Conservation (phyloP, 2,329 filamentous ascomycete species). For the Diaporthe eres region DNA sequence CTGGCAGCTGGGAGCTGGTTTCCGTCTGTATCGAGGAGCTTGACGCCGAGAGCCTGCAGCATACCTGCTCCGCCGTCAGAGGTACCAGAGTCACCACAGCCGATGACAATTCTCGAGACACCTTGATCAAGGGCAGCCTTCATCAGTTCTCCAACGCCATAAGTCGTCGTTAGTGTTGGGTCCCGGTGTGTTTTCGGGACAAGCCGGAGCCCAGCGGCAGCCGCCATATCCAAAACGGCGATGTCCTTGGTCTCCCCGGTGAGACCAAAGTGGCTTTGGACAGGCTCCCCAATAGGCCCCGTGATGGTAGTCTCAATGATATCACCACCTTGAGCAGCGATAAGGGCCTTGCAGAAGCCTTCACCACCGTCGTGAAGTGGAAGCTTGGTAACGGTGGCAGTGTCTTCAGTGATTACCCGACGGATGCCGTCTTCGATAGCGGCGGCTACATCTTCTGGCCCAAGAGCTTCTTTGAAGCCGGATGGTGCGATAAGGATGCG, state of each 20-base stretch:
- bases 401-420: constrained; percentile 54
- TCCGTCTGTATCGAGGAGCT: constrained; percentile 53
- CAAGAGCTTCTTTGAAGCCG: constrained; percentile 68
- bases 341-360: constrained; percentile 63
- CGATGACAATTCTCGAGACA: constrained; percentile 55
- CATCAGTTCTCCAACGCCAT: constrained; percentile 65
- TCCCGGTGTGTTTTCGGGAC: constrained; percentile 60
- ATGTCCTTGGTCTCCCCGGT: constrained; percentile 48
- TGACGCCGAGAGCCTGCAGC: constrained; percentile 66
- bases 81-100: constrained; percentile 68
- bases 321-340: constrained; percentile 57
- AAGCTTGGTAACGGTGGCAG: constrained; percentile 60
- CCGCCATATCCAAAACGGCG: constrained; percentile 67
- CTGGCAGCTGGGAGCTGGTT: not conserved
- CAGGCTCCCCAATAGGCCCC: constrained; percentile 58
- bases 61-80: constrained; percentile 68
- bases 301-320: constrained; percentile 55
- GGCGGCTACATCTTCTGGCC: constrained; percentile 62
- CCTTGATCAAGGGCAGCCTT: not conserved
- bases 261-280: constrained; percentile 63
- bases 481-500: constrained; percentile 64
- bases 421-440: constrained; percentile 65
- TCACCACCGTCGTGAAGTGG: constrained; percentile 68
- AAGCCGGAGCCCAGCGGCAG: constrained; percentile 65
- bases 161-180: constrained; percentile 64